Conservation (phyloP, 2,329 filamentous ascomycete genomes). For the Talaromyces verruculosus region DNA sequence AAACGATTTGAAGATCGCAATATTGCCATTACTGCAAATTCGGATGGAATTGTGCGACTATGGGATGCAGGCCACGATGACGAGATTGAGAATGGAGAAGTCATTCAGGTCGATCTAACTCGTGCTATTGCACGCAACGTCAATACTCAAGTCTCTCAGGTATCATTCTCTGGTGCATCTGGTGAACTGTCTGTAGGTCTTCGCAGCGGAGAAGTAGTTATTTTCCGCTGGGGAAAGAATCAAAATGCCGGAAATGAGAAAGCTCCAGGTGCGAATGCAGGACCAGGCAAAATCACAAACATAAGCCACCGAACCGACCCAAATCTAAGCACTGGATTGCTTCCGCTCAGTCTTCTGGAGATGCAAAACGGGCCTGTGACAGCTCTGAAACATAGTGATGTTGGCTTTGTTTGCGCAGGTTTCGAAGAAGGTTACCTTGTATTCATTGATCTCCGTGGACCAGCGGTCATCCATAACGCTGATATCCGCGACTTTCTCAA, state of each 20-base stretch:
- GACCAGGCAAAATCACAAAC: constrained; percentile 69
- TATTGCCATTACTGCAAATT: constrained; percentile 81
- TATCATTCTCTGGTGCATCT: constrained; percentile 76
- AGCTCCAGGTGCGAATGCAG: constrained; percentile 54
- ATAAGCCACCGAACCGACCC: constrained; percentile 73
- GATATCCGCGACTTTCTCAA: constrained; percentile 67
- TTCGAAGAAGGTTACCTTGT: constrained; percentile 79
- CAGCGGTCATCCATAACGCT: constrained; percentile 75
- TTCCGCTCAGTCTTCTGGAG: constrained; percentile 78
- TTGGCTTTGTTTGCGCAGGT: constrained; percentile 86
- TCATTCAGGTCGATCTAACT: constrained; percentile 83
- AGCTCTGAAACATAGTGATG: constrained; percentile 79
- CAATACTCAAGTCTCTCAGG: constrained; percentile 72
- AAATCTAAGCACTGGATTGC: constrained; percentile 71
- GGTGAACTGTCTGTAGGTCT: constrained; percentile 85
- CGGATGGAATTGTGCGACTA: constrained; percentile 83
- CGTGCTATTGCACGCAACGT: constrained; percentile 77
- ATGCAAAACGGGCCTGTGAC: constrained; percentile 80
- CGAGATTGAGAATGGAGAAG: constrained; percentile 80
- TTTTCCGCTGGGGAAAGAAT: constrained; percentile 89
- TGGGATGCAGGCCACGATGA: constrained; percentile 93
- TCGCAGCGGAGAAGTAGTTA: constrained; percentile 74
- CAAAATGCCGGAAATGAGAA: constrained; percentile 66
- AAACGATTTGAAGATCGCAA: constrained; percentile 81
- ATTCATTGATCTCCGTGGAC: constrained; percentile 84